Percentiles rank a stretch among this genome's conserved stretches.
phyloP scores from a whole-genome alignment of 169 alveolate genomes.

The Cystoisospora suis region DNA sequence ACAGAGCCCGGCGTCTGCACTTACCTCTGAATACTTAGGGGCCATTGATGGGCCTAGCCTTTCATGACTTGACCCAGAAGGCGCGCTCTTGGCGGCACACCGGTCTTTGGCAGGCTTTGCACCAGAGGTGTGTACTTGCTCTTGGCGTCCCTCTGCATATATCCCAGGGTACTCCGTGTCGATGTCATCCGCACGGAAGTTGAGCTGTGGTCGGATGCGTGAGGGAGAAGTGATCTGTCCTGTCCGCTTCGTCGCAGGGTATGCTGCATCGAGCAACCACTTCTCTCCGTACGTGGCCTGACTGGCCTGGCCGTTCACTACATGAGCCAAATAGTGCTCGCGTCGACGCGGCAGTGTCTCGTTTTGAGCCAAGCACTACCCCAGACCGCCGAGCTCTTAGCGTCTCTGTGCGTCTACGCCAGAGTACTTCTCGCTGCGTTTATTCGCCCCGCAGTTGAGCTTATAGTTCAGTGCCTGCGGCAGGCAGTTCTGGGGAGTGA shows the following conservation, averaged over 20 bases:
- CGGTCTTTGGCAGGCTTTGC: no score
- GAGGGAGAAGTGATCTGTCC: no score
- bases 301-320: conserved; percentile 17
- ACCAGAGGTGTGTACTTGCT: no score
- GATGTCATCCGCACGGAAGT: no score
- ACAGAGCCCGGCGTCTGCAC: no score
- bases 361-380: conserved; percentile 2
- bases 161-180: no score
- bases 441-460: conserved; percentile 22
- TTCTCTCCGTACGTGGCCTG: neutral
- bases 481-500: neutral
- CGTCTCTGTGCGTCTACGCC: conserved; percentile 12
- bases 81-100: no score
- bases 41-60: no score
- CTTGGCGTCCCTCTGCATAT: no score
- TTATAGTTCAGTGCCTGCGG: neutral
- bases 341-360: neutral
- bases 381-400: conserved; percentile 11
- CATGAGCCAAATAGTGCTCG: conserved; percentile 8
- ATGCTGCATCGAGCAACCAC: neutral
- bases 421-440: conserved; percentile 7
- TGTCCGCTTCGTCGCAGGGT: neutral
- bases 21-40: no score
- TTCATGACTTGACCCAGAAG: no score
- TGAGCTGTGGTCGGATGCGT: no score